Conservation (phyloP, 129 eudicot genomes). For the Logfia minima region DNA sequence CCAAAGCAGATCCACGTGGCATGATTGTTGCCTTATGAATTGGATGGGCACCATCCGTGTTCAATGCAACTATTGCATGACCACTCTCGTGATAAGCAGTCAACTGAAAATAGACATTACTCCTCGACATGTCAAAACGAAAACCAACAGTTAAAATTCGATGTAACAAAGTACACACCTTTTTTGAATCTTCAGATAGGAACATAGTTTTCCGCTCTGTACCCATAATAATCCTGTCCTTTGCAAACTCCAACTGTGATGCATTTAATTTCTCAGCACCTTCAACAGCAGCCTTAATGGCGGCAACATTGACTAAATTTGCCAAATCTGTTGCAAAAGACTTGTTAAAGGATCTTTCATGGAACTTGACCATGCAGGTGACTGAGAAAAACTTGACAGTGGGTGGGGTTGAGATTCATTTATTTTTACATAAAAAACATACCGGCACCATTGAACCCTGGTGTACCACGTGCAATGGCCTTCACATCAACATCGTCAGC, state of each 20-base stretch:
- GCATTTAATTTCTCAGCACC: constrained; percentile 80
- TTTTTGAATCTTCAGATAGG: constrained; percentile 78
- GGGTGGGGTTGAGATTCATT: background rate
- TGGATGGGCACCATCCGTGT: constrained; percentile 93
- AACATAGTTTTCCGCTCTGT: constrained; percentile 91
- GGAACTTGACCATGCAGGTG: background rate
- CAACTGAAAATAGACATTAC: constrained; percentile 48
- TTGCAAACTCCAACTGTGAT: constrained; percentile 81
- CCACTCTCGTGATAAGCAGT: constrained; percentile 98
- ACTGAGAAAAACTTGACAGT: background rate
- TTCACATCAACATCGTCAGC: constrained; percentile 84
- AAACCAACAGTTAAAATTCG: background rate
- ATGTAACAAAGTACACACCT: constrained; percentile 42
- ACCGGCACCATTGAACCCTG: constrained; percentile 97
- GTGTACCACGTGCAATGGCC: constrained; percentile 95
- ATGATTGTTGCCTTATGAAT: constrained; percentile 93
- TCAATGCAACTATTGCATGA: constrained; percentile 91
- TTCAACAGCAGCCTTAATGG: constrained; percentile 97
- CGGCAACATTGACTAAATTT: constrained; percentile 88
- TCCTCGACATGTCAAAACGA: background rate
- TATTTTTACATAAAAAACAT: constrained; percentile 5
- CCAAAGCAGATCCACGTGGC: constrained; percentile 95
- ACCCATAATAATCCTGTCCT: constrained; percentile 94
- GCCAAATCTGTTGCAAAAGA: constrained; percentile 63
- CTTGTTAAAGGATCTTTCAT: background rate